These are phyloP conservation scores for Pleodorina starrii DNA, from an alignment of 139 green algal genomes.

Conservation along the genomic window DNA sequence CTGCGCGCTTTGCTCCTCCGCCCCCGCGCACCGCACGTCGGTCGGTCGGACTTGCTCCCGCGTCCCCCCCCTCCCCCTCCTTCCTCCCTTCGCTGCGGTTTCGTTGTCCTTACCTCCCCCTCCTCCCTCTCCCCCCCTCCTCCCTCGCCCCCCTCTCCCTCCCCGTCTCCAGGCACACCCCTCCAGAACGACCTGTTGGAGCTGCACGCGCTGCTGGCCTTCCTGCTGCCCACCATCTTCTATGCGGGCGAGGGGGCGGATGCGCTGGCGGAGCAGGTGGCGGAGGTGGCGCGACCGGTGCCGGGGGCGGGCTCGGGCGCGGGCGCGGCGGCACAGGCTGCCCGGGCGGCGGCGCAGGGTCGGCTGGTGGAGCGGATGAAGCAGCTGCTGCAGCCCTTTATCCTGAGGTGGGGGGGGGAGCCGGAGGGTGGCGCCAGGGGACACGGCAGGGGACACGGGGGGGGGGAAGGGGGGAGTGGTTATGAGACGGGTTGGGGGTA, in stretches of 20 bases:
- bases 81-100: too few relatives aligned
- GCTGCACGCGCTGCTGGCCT: slow-evolving; percentile 91
- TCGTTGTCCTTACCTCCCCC: too few relatives aligned
- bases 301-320: slow-evolving; percentile 8
- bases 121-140: too few relatives aligned
- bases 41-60: too few relatives aligned
- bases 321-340: not conserved
- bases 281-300: slow-evolving; percentile 1
- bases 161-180: slow-evolving; percentile 80
- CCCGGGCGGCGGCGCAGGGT: slow-evolving; percentile 12
- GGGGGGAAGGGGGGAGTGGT: not conserved
- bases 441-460: too few relatives aligned
- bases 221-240: slow-evolving; percentile 91
- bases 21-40: too few relatives aligned
- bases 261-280: slow-evolving; percentile 69
- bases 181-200: slow-evolving; percentile 94
- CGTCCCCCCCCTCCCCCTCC: too few relatives aligned
- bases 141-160: not conserved
- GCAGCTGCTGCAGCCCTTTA: slow-evolving; percentile 88
- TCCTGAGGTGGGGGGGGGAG: slow-evolving; percentile 83
- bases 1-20: too few relatives aligned
- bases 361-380: slow-evolving; percentile 86
- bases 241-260: slow-evolving; percentile 60
- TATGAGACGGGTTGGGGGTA: not conserved
- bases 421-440: too few relatives aligned